Evolutionary conservation across 1,284 basidiomycete genomes (phyloP).

Genomic region (Leccinum fuscescens): DNA sequence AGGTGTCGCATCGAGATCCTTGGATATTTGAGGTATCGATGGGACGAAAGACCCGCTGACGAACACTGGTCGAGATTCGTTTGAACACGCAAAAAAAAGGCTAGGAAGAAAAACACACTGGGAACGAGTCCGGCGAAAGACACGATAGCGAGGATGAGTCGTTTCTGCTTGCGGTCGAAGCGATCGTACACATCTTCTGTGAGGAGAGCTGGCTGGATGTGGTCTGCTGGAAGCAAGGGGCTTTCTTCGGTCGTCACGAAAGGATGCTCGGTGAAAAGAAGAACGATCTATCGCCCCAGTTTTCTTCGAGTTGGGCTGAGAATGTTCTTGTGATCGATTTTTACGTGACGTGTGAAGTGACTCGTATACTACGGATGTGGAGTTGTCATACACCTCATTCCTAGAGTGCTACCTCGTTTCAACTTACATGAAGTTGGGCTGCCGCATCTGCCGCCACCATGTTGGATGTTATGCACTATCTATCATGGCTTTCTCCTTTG

Average conservation of each 20-base stretch:
- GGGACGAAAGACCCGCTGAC: slow-evolving; percentile 47
- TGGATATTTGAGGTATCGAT: slow-evolving; percentile 44
- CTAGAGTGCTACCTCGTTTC: not conserved
- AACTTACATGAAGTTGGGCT: not conserved
- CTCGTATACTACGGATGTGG: not conserved
- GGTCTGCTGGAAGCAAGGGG: not conserved
- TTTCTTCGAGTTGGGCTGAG: not conserved
- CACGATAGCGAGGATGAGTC: slow-evolving; percentile 40
- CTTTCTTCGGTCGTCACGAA: not conserved
- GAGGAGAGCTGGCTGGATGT: not conserved
- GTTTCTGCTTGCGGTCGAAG: slow-evolving; percentile 39
- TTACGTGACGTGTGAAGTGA: not conserved
- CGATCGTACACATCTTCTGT: slow-evolving; percentile 39
- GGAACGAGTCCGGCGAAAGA: slow-evolving; percentile 33
- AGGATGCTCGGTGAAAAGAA: not conserved
- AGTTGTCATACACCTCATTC: not conserved
- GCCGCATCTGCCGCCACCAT: not conserved
- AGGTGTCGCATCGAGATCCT: slow-evolving; percentile 39
- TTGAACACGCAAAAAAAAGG: not conserved
- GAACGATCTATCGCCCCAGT: not conserved
- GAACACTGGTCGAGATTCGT: slow-evolving; percentile 36
- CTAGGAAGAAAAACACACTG: slow-evolving; percentile 13
- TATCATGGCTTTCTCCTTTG: not conserved
- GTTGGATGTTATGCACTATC: not conserved
- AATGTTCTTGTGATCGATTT: not conserved